These are phyloP conservation scores for Metarhizium rileyi DNA, from an alignment of 2,329 filamentous ascomycete genomes.

Conservation along the genomic window DNA sequence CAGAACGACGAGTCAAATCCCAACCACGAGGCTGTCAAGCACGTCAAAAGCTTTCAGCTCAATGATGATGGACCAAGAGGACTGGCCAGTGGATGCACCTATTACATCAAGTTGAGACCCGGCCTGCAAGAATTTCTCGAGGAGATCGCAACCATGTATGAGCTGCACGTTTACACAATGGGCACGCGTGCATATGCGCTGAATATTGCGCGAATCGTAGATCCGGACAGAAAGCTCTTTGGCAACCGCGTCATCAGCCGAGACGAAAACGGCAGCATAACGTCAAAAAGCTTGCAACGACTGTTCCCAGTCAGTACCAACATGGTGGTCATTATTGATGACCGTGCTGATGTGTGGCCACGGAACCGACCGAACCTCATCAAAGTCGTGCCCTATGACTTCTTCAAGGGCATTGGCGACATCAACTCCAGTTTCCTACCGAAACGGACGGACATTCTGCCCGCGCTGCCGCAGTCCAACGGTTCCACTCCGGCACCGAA, in stretches of 20 bases:
- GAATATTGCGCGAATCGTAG: slow-evolving; percentile 84
- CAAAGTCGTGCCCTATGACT: slow-evolving; percentile 91
- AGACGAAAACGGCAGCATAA: slow-evolving; percentile 91
- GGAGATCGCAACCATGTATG: slow-evolving; percentile 70
- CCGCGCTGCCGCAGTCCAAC: slow-evolving; percentile 17
- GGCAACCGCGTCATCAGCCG: slow-evolving; percentile 91
- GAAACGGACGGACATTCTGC: slow-evolving; percentile 53
- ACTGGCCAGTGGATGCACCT: slow-evolving; percentile 67
- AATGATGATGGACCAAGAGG: slow-evolving; percentile 72
- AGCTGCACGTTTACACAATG: slow-evolving; percentile 99
- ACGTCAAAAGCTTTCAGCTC: slow-evolving; percentile 82
- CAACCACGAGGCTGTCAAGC: slow-evolving; percentile 82
- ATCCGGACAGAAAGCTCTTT: slow-evolving; percentile 81
- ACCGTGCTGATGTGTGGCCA: slow-evolving; percentile 90
- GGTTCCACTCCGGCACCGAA: slow-evolving; percentile 9
- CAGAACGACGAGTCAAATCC: slow-evolving; percentile 79
- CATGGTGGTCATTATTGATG: slow-evolving; percentile 99
- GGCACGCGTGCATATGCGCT: slow-evolving; percentile 93
- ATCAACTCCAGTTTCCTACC: slow-evolving; percentile 97
- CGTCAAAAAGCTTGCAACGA: slow-evolving; percentile 79
- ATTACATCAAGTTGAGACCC: slow-evolving; percentile 96
- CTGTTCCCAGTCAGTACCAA: slow-evolving; percentile 94
- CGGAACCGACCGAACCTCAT: slow-evolving; percentile 86
- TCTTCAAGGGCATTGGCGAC: slow-evolving; percentile 95
- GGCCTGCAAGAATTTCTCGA: slow-evolving; percentile 74